Base-by-base conservation (phyloP, 108 stramenopile species). In the Parietichytrium sp. region DNA sequence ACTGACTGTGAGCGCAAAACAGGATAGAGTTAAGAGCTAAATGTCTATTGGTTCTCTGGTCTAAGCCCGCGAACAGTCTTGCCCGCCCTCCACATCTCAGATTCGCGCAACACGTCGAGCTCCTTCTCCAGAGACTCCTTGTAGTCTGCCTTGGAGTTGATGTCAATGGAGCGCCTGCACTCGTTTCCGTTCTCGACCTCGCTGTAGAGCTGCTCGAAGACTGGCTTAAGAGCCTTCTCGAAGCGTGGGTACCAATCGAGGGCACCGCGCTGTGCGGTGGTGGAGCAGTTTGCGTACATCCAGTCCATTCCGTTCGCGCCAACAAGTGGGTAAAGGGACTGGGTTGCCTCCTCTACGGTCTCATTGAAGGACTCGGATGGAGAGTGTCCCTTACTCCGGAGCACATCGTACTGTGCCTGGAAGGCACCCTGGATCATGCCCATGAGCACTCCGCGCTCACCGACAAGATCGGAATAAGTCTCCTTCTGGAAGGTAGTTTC, bases 151-250 rank as follows among this genome's bases (percentile, higher is more conserved):
- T 42, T 33, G 61, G 29, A 33, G 61, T 72, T 72, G 38, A 72
- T 25, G 33, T 72, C 61, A 42, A 72, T 33, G 20, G 61, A 72
- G 61, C 61, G 61, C 38, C 61, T 33, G 42, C 38, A 33, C 61
- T 72, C 61, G 61, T 72, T 72, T 33, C 61, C 61, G 61, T 72
- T 72, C 61, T 72, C 61, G 61, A 72, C 61, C 61, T 72, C 61
- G 61, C n/a, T 25, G 61, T 72, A 72, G 61, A 72, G 61, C 61
- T 72, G 20, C 61, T 72, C 61, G 2, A 72, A 72, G 61, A 72
- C 61, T 13, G 61, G 61, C 61, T 72, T 72, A 42, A 72, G 61
- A 42, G 61, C 33, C 61, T 72, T 25, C 61, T 72, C 61, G 61
- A 72, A 72, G 3, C 42, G 33, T 33, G 61, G 61, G 33, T 33